phyloP scores from a whole-genome alignment of 192 early-diverging fungal species.

The Coemansia sp. region DNA sequence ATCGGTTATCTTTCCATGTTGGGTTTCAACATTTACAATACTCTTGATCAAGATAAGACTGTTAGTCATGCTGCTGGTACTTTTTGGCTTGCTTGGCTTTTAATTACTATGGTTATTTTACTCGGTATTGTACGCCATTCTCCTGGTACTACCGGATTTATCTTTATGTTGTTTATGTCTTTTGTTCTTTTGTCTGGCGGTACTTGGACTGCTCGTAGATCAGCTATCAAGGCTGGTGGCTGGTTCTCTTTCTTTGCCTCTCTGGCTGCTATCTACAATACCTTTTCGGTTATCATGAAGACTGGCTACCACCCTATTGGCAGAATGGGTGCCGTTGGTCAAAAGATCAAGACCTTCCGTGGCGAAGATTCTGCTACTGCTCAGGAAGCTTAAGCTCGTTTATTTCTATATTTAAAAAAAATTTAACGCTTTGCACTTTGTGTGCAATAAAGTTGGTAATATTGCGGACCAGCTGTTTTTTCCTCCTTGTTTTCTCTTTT shows the following conservation, averaged over 20 bases:
- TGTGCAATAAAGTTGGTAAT: too few species aligned
- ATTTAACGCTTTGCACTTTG: background rate
- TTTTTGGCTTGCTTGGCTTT: slow-evolving; percentile 64
- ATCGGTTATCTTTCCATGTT: slow-evolving; percentile 49
- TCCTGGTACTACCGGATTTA: slow-evolving; percentile 58
- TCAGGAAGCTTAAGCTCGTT: too few species aligned
- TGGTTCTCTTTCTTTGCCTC: slow-evolving; percentile 73
- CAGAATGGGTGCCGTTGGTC: slow-evolving; percentile 16
- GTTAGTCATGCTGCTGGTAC: slow-evolving; percentile 59
- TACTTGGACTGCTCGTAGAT: slow-evolving; percentile 53
- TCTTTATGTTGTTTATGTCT: slow-evolving; percentile 57
- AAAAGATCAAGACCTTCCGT: slow-evolving; percentile 24
- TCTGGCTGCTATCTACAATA: slow-evolving; percentile 65
- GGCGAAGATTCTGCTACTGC: too few species aligned
- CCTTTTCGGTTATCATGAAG: slow-evolving; percentile 39
- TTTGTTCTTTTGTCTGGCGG: slow-evolving; percentile 64
- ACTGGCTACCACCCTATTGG: slow-evolving; percentile 40
- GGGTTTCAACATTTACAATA: slow-evolving; percentile 57
- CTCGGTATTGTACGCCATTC: slow-evolving; percentile 62
- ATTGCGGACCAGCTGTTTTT: too few species aligned
- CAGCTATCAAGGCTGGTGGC: slow-evolving; percentile 62
- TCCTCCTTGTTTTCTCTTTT: too few species aligned
- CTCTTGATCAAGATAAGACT: slow-evolving; percentile 49
- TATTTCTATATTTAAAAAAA: too few species aligned
- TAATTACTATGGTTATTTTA: slow-evolving; percentile 66